These are phyloP conservation scores for Claviceps pusilla DNA, from an alignment of 2,329 filamentous ascomycete genomes.

Conservation along the genomic window DNA sequence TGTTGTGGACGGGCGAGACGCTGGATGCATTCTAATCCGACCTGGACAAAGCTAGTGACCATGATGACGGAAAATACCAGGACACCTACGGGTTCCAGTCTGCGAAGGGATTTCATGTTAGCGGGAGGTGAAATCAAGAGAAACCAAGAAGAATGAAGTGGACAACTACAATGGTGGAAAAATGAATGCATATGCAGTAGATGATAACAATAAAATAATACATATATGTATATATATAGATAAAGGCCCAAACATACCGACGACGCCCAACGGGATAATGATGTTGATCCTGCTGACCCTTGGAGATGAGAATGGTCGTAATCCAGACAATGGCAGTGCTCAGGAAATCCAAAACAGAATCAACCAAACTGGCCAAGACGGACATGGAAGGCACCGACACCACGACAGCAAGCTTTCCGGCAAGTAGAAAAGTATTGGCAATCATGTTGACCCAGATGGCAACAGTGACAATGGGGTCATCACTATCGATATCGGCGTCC, in stretches of 20 bases:
- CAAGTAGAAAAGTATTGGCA: slow-evolving; percentile 61
- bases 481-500: slow-evolving; percentile 56
- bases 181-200: too few relatives aligned
- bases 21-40: slow-evolving; percentile 54
- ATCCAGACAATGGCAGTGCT: slow-evolving; percentile 69
- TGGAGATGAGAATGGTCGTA: slow-evolving; percentile 54
- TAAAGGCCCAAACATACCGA: slow-evolving; percentile 19
- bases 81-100: slow-evolving; percentile 65
- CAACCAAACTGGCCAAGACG: slow-evolving; percentile 64
- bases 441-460: slow-evolving; percentile 77
- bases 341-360: slow-evolving; percentile 66
- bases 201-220: too few relatives aligned
- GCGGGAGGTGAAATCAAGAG: background rate
- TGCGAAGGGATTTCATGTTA: slow-evolving; percentile 10
- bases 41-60: slow-evolving; percentile 72
- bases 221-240: background rate
- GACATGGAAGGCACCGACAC: slow-evolving; percentile 67
- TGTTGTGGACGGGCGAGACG: slow-evolving; percentile 47
- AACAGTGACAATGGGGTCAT: slow-evolving; percentile 61
- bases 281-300: slow-evolving; percentile 55
- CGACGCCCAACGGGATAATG: slow-evolving; percentile 65
- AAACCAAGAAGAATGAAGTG: background rate
- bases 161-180: too few relatives aligned
- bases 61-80: slow-evolving; percentile 74
- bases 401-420: slow-evolving; percentile 63